Conservation (phyloP, 805 yeast genomes). For the Teunomyces gatunensis region DNA sequence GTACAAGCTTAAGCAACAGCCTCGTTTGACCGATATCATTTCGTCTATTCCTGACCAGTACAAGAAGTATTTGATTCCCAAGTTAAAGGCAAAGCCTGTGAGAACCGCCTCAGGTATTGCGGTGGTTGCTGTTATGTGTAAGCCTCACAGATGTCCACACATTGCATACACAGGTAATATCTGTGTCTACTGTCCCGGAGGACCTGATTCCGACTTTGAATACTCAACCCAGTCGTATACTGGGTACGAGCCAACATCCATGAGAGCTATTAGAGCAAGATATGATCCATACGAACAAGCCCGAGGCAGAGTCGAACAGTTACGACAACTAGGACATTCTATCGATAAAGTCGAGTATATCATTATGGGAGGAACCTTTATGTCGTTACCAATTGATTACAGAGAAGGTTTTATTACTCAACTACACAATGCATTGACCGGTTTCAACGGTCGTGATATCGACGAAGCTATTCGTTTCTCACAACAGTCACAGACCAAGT, state of each 20-base stretch:
- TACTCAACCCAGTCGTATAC: slow-evolving; percentile 97
- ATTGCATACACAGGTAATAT: slow-evolving; percentile 98
- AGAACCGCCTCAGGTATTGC: slow-evolving; percentile 99
- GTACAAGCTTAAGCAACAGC: slow-evolving; percentile 88
- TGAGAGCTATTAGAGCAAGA: slow-evolving; percentile 98
- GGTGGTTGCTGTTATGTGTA: slow-evolving; percentile 98
- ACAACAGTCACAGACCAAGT: slow-evolving; percentile 91
- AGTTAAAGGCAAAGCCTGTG: slow-evolving; percentile 96
- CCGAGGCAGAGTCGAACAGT: slow-evolving; percentile 93
- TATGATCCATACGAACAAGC: slow-evolving; percentile 99
- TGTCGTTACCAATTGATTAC: slow-evolving; percentile 88
- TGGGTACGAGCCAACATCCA: slow-evolving; percentile 97
- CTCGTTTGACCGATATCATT: slow-evolving; percentile 91
- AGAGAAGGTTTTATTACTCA: slow-evolving; percentile 87
- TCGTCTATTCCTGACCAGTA: slow-evolving; percentile 95
- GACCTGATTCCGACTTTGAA: slow-evolving; percentile 97
- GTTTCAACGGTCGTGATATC: slow-evolving; percentile 79
- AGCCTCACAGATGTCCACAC: slow-evolving; percentile 98
- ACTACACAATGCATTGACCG: slow-evolving; percentile 92
- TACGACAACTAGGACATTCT: slow-evolving; percentile 91
- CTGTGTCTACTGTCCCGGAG: slow-evolving; percentile 98
- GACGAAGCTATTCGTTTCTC: slow-evolving; percentile 90
- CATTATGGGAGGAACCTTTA: slow-evolving; percentile 98
- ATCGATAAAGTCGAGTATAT: slow-evolving; percentile 97
- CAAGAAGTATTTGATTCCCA: slow-evolving; percentile 86